These are phyloP conservation scores for Picea glauca DNA, from an alignment of 75 land plant species.

Conservation along the genomic window DNA sequence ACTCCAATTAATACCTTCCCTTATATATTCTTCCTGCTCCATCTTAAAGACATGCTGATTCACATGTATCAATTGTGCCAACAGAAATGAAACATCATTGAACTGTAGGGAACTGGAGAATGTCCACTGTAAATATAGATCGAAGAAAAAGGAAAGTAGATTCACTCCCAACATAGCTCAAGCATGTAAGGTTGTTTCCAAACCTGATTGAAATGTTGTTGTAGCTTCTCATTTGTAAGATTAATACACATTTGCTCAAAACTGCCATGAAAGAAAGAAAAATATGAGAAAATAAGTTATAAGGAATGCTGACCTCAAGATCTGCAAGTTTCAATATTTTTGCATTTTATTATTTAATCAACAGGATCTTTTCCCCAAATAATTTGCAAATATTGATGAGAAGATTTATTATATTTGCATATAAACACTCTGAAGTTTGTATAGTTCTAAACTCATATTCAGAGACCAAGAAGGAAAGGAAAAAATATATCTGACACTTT, in stretches of 20 bases:
- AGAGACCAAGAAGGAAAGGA: background rate
- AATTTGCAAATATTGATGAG: background rate
- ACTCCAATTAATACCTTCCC: slow-evolving; percentile 94
- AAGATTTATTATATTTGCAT: background rate
- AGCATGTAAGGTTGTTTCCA: background rate
- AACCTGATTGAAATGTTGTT: slow-evolving; percentile 80
- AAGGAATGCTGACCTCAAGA: background rate
- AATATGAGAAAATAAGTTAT: background rate
- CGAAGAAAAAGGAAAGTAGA: background rate
- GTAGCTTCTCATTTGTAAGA: slow-evolving; percentile 75
- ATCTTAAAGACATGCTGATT: slow-evolving; percentile 96
- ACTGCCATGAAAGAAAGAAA: slow-evolving; percentile 20
- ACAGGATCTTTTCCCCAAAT: background rate
- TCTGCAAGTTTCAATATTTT: background rate
- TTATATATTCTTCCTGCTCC: slow-evolving; percentile 95
- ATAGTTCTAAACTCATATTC: background rate
- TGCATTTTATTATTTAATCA: background rate
- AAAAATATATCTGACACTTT: background rate
- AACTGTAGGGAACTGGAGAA: background rate
- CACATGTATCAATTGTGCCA: background rate
- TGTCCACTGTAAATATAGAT: no score
- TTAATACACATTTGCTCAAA: slow-evolving; percentile 78
- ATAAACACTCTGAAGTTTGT: background rate
- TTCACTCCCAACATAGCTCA: background rate
- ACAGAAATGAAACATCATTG: background rate